phyloP scores from a whole-genome alignment of 2,329 filamentous ascomycete genomes.

The Neurospora sp. region DNA sequence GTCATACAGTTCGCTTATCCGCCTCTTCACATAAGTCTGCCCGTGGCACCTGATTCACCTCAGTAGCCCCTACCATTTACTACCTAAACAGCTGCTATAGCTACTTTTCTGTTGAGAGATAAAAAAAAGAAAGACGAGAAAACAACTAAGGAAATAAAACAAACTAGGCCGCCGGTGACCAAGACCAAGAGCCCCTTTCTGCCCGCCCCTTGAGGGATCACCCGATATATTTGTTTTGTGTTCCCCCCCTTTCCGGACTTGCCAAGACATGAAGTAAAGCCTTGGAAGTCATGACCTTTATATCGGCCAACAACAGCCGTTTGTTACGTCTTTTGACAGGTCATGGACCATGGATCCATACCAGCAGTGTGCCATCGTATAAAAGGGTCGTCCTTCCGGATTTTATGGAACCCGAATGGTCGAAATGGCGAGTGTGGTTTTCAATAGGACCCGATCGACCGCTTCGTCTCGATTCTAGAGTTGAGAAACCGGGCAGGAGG shows the following conservation, averaged over 20 bases:
- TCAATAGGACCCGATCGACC: background rate
- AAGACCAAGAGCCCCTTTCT: background rate
- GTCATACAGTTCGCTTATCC: background rate
- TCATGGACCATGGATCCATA: background rate
- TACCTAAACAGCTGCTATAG: background rate
- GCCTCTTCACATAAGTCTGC: background rate
- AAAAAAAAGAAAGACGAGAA: background rate
- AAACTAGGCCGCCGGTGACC: background rate
- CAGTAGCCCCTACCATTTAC: background rate
- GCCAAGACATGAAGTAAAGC: background rate
- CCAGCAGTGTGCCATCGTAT: background rate
- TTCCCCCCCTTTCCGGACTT: background rate
- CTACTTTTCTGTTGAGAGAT: constrained; percentile 1
- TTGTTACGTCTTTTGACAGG: background rate
- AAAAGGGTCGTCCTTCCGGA: background rate
- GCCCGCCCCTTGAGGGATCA: background rate
- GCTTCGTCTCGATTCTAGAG: background rate
- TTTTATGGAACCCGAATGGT: background rate
- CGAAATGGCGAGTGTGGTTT: background rate
- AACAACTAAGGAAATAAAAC: background rate
- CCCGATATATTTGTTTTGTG: background rate
- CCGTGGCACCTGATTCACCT: background rate
- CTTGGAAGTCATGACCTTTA: background rate
- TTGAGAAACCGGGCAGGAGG: background rate
- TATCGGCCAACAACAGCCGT: background rate